Conservation (phyloP, 371 early-diverging fungal genomes). For the Rhizomucor pusillus region DNA sequence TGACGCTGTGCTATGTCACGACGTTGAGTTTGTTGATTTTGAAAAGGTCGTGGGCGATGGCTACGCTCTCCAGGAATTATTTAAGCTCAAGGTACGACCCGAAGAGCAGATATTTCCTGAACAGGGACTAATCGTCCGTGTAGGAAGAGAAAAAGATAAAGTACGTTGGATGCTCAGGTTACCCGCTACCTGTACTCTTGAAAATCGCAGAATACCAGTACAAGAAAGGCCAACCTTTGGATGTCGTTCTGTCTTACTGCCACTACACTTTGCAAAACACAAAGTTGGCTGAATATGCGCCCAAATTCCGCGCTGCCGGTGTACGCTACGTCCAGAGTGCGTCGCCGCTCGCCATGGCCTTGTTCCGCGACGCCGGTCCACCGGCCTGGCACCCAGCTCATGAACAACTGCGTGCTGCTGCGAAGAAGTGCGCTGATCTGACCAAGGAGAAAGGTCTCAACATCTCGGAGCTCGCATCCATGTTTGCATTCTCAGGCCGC, state of each 20-base stretch:
- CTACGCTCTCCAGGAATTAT: conserved; percentile 63
- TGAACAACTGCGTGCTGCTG: conserved; percentile 51
- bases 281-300: conserved; percentile 51
- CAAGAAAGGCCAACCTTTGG: conserved; percentile 60
- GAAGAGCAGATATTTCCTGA: neutral
- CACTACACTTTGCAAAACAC: conserved; percentile 76
- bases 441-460: conserved; percentile 35
- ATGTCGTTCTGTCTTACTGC: conserved; percentile 72
- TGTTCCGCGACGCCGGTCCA: conserved; percentile 56
- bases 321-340: conserved; percentile 66
- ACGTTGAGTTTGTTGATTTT: conserved; percentile 78
- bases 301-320: conserved; percentile 55
- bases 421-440: conserved; percentile 41
- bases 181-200: conserved; percentile 68
- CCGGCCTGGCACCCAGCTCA: conserved; percentile 83
- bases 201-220: conserved; percentile 65
- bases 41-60: conserved; percentile 52
- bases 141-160: conserved; percentile 61
- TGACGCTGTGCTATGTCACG: conserved; percentile 77
- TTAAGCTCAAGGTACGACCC: conserved; percentile 57
- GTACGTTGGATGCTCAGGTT: conserved; percentile 77
- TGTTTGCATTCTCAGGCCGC: conserved; percentile 58
- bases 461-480: conserved; percentile 63
- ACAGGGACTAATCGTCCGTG: too few species aligned
- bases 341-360: conserved; percentile 79